Percentiles rank a stretch among this genome's conserved stretches.
phyloP scores from a whole-genome alignment of 345 rosid species.

The Erucastrum elatum region DNA sequence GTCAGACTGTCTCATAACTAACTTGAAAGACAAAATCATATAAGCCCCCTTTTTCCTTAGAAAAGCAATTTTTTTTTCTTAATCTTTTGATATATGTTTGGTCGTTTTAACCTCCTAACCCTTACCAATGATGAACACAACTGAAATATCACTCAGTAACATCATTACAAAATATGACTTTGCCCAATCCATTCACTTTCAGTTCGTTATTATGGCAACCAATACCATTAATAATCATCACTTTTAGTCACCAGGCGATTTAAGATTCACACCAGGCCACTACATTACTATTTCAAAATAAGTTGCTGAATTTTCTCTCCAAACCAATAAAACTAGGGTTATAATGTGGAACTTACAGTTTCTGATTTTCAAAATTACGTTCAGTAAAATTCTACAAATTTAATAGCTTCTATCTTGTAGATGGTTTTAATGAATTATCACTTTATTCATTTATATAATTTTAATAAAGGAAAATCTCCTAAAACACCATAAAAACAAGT shows the following conservation, averaged over 20 bases:
- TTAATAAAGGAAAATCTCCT: background rate
- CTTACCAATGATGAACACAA: slow-evolving; percentile 36
- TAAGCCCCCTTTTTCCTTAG: background rate
- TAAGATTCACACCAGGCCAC: slow-evolving; percentile 21
- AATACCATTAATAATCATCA: slow-evolving; percentile 12
- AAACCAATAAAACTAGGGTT: background rate
- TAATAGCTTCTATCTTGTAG: background rate
- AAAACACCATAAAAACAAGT: too few relatives aligned
- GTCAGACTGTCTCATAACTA: slow-evolving; percentile 23
- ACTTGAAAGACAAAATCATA: slow-evolving; percentile 35
- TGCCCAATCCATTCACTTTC: slow-evolving; percentile 29
- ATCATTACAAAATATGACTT: slow-evolving; percentile 39
- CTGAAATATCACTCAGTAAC: slow-evolving; percentile 26
- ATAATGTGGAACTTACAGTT: background rate
- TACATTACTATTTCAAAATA: slow-evolving; percentile 1
- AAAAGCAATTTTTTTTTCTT: slow-evolving; percentile 14
- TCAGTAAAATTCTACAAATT: background rate
- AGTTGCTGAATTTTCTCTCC: background rate
- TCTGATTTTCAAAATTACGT: background rate
- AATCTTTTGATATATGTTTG: slow-evolving; percentile 32
- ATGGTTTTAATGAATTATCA: background rate
- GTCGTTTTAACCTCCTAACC: slow-evolving; percentile 26
- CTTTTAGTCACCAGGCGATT: slow-evolving; percentile 28
- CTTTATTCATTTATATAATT: background rate
- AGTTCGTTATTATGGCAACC: slow-evolving; percentile 25